Evolutionary conservation across 495 filamentous ascomycete genomes (phyloP), one percentile per base, ranked within the genome.

Genomic region (Xylaria bambusicola): DNA sequence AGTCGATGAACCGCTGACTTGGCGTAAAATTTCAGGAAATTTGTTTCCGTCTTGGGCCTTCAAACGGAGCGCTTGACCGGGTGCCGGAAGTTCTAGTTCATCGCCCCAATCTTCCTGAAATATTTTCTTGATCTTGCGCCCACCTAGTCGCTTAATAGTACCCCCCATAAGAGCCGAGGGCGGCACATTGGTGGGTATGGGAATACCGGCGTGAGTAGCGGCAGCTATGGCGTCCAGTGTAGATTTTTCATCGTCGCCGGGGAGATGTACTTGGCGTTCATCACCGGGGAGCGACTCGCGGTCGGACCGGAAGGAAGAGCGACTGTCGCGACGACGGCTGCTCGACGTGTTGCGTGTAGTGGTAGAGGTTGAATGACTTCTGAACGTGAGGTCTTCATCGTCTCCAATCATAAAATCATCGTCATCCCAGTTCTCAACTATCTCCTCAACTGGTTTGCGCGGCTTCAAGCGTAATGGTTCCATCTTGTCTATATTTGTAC

Each of bases 91-190:
- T 61, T 96, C 92, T 49, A 98, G 75, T 67, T 98, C 94, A 59
- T 96, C 90, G 46, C 84, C 88, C 89, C 93, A 97, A 15, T 53
- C 93, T 71, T 97, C 94, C 64, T 88, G 79, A 42, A 82, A 74
- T 59, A 90, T 86, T 71, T 88, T 90, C 68, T 86, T 88, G 44
- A 86, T 81, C 63, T 91, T 94, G 66, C 87, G 86, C 63, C 86
- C 89, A 45, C 92, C 92, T 6, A 98, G 79, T 68, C 92, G 80
- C 77, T 96, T 97, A 69, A 98, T 98, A 10, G 92, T 92, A 47
- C 94, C 94, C 42, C 93, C 94, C 63, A 96, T 81, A 41, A 98
- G 80, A 48, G 94, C 94, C n/a, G 93, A 96, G 21, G 88, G 84
- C n/a, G 94, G 92, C 13, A 98, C 87, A 68, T 93, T 92, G 24